Evolutionary conservation across 257 asterid species (phyloP), one percentile per base, ranked within the genome.

Genomic region (Plantago major): DNA sequence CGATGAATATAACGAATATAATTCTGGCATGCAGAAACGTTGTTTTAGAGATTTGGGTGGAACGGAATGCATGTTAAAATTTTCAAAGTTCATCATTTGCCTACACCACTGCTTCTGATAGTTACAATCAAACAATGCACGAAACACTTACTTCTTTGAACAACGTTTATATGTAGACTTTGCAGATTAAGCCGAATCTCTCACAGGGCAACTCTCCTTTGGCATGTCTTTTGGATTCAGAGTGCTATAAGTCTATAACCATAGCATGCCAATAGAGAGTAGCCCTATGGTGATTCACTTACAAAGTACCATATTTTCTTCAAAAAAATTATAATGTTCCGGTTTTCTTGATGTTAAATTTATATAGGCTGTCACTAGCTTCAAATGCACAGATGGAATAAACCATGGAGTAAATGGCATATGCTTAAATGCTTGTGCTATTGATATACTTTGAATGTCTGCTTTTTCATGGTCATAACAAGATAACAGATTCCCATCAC

Each of bases 141-240:
- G 7, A 11, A 9, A 12, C 15, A 22, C 7, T 10, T 15, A 14
- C 30, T 26, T 26, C 0, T 19, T 10, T 18, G 15, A 9, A 9
- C 10, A 22, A 11, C 42, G 14, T 10, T 26, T 22, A 22, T 8
- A 53, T 15, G 30, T 6, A 14, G 30, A 13, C 13, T 6, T 53
- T n/a, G 14, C 58, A 15, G 26, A 53, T 67, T 79, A 77, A 77
- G 76, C 77, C 14, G 67, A 80, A 71, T 37, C 72, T 73, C 53
- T 78, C 68, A 46, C 42, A 64, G 81, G 79, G 87, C 87, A 83
- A 74, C 90, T 83, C 90, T 83, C 87, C 87, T 76, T 80, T 76
- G 85, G 87, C 90, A 72, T 70, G 81, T 64, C 45, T 55, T 38
- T 6, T 11, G 0, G 33, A 54, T 40, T 30, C 48, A 10, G 49